Conservation (phyloP, 768 basidiomycete genomes). For the Gymnopilus dilepis region DNA sequence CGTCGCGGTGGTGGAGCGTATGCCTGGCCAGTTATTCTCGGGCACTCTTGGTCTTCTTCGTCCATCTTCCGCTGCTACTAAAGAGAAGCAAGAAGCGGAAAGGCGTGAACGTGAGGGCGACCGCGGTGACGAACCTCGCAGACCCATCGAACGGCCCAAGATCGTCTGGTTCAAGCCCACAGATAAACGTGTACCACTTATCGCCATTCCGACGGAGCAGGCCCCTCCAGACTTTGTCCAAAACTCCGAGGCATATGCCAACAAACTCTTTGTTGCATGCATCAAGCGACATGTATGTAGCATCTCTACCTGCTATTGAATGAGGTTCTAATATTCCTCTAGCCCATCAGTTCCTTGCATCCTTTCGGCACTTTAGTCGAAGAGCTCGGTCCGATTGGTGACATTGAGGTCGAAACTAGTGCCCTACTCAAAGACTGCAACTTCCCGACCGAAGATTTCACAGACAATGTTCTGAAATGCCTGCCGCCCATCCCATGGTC, state of each 20-base stretch:
- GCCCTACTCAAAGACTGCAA: slow-evolving; percentile 98
- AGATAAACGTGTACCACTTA: slow-evolving; percentile 97
- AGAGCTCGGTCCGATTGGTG: slow-evolving; percentile 97
- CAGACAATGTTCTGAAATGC: slow-evolving; percentile 93
- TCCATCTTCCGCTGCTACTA: slow-evolving; percentile 95
- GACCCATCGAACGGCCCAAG: slow-evolving; percentile 88
- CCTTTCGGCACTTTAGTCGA: slow-evolving; percentile 98
- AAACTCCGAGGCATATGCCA: slow-evolving; percentile 87
- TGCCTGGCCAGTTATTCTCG: slow-evolving; percentile 98
- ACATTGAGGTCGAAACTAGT: slow-evolving; percentile 97
- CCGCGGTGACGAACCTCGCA: slow-evolving; percentile 81
- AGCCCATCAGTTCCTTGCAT: slow-evolving; percentile 96
- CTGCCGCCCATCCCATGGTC: slow-evolving; percentile 95
- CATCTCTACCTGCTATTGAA: slow-evolving; percentile 12
- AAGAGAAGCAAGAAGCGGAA: slow-evolving; percentile 98
- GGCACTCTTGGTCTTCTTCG: slow-evolving; percentile 95
- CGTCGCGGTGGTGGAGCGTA: slow-evolving; percentile 98
- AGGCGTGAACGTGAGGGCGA: slow-evolving; percentile 97
- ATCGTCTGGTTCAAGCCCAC: slow-evolving; percentile 99
- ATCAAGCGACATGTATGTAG: slow-evolving; percentile 93
- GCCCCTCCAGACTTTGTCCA: slow-evolving; percentile 96
- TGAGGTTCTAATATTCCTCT: slow-evolving; percentile 24
- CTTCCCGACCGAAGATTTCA: slow-evolving; percentile 97
- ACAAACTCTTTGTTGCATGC: slow-evolving; percentile 95
- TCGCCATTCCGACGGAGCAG: slow-evolving; percentile 98